Evolutionary conservation across 1,139 yeast species (phyloP).

Genomic region (Hemisphaericaspora lyxosophila): DNA sequence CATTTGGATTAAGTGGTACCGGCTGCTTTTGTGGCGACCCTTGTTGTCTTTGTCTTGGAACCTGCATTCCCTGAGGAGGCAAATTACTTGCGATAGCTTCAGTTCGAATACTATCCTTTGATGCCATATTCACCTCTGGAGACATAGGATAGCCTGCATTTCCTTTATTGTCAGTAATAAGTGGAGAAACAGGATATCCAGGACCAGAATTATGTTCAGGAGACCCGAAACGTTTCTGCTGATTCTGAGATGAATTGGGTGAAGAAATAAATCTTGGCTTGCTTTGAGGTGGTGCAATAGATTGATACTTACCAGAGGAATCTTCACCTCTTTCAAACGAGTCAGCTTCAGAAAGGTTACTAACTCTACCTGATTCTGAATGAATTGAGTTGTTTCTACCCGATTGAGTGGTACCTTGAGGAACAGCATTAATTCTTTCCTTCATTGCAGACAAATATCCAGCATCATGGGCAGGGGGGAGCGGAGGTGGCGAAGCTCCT

Average conservation of each 20-base stretch:
- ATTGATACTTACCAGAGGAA: slow-evolving; percentile 9
- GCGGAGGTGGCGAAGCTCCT: slow-evolving; percentile 21
- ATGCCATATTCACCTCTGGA: neutral
- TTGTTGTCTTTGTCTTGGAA: slow-evolving; percentile 2
- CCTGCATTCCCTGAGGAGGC: slow-evolving; percentile 7
- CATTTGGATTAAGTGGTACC: neutral
- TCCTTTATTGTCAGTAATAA: neutral
- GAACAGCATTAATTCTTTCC: slow-evolving; percentile 18
- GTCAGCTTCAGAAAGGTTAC: slow-evolving; percentile 14
- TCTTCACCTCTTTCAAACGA: slow-evolving; percentile 9
- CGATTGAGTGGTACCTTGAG: slow-evolving; percentile 22
- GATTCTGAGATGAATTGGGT: slow-evolving; percentile 37
- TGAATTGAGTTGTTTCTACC: slow-evolving; percentile 25
- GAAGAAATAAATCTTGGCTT: slow-evolving; percentile 37
- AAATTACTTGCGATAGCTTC: neutral
- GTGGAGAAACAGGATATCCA: slow-evolving; percentile 15
- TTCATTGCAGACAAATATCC: slow-evolving; percentile 10
- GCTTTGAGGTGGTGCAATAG: slow-evolving; percentile 16
- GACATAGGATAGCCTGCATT: neutral
- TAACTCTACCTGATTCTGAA: slow-evolving; percentile 28
- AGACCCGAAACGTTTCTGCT: slow-evolving; percentile 17
- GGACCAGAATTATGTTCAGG: slow-evolving; percentile 11
- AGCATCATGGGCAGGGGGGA: slow-evolving; percentile 22
- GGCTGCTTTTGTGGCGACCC: neutral
- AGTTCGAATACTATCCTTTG: neutral